phyloP scores from a whole-genome alignment of 2,329 filamentous ascomycete species.

The Exophiala mesophila region DNA sequence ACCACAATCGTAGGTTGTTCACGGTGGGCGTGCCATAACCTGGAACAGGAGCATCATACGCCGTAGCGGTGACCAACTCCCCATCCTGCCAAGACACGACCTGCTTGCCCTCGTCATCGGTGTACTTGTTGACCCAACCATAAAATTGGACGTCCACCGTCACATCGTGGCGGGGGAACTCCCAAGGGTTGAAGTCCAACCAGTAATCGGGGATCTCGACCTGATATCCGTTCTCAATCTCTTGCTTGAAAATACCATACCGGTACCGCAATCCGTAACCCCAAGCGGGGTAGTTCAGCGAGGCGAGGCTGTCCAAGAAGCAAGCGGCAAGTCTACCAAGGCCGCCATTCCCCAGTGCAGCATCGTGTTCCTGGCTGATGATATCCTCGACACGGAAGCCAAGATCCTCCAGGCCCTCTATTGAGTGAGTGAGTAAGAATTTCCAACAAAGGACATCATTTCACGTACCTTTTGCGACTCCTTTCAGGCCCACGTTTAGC shows the following conservation, averaged over 20 bases:
- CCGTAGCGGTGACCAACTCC: constrained; percentile 85
- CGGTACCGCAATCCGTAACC: constrained; percentile 93
- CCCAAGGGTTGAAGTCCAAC: constrained; percentile 99
- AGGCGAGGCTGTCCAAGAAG: constrained; percentile 93
- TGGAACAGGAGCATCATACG: constrained; percentile 88
- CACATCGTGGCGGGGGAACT: constrained; percentile 92
- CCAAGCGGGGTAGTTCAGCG: constrained; percentile 93
- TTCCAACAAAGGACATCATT: constrained; percentile 1
- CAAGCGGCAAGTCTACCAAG: constrained; percentile 91
- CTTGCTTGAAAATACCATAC: constrained; percentile 99
- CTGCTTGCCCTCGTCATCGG: constrained; percentile 71
- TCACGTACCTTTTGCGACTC: constrained; percentile 70
- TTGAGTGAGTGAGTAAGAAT: constrained; percentile 24
- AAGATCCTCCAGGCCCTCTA: constrained; percentile 79
- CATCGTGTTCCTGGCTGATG: constrained; percentile 90
- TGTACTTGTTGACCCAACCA: constrained; percentile 69
- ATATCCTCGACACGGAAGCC: constrained; percentile 97
- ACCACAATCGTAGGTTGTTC: constrained; percentile 96
- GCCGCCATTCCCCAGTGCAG: constrained; percentile 91
- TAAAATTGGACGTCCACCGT: constrained; percentile 82
- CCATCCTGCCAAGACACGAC: constrained; percentile 81
- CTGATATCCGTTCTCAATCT: constrained; percentile 96
- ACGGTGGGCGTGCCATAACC: constrained; percentile 85
- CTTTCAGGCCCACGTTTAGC: constrained; percentile 88
- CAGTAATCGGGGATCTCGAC: constrained; percentile 98